phyloP scores from a whole-genome alignment of 2,329 filamentous ascomycete genomes.

The Ceratocystis lukuohia region DNA sequence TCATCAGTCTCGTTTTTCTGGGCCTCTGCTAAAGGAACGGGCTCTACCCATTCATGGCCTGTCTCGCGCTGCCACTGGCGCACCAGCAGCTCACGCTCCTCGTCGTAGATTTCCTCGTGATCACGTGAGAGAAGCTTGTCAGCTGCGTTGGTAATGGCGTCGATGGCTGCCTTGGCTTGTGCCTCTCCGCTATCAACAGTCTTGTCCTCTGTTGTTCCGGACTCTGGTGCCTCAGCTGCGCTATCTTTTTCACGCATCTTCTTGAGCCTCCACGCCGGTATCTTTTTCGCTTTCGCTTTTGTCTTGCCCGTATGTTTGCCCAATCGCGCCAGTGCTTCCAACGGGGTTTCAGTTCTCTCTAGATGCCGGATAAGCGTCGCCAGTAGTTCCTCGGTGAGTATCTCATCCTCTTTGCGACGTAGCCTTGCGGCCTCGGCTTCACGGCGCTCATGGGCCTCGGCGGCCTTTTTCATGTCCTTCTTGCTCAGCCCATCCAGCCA shows the following conservation, averaged over 20 bases:
- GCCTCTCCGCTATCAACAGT: constrained; percentile 53
- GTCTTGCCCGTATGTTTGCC: constrained; percentile 50
- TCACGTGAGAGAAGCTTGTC: constrained; percentile 75
- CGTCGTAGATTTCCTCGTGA: constrained; percentile 81
- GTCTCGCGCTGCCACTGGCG: constrained; percentile 75
- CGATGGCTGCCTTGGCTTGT: constrained; percentile 58
- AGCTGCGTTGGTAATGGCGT: constrained; percentile 76
- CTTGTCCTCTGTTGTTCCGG: constrained; percentile 56
- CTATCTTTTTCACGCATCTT: constrained; percentile 45
- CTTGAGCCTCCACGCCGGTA: constrained; percentile 57
- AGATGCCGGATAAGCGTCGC: constrained; percentile 58
- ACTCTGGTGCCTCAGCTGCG: constrained; percentile 34
- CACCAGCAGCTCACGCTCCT: constrained; percentile 69
- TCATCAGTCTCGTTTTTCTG: constrained; percentile 13
- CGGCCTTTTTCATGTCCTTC: constrained; percentile 81
- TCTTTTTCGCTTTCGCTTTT: constrained; percentile 37
- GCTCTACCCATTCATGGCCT: constrained; percentile 64
- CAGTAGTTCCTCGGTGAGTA: constrained; percentile 61
- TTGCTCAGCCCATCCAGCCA: constrained; percentile 91
- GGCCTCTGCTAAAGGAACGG: constrained; percentile 23
- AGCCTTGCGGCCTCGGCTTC: constrained; percentile 62
- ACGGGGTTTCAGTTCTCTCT: constrained; percentile 67
- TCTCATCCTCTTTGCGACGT: constrained; percentile 58
- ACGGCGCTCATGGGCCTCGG: constrained; percentile 72
- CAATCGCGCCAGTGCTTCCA: constrained; percentile 76